Conservation (phyloP, 192 early-diverging fungal species). For the Backusella sp. region DNA sequence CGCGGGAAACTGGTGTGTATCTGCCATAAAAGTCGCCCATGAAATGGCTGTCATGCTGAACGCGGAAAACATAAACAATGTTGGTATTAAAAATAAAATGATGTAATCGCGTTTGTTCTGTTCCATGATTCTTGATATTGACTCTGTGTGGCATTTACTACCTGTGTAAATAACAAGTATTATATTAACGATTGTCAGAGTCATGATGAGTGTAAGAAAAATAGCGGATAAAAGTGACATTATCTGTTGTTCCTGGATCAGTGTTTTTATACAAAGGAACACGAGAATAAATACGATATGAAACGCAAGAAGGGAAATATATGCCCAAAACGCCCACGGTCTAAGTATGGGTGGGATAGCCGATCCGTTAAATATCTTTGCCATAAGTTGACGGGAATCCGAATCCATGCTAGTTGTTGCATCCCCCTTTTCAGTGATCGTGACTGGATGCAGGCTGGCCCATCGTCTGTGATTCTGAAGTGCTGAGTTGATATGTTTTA, state of each 20-base stretch:
- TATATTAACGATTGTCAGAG: background rate
- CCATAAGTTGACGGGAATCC: background rate
- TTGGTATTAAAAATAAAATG: slow-evolving; percentile 3
- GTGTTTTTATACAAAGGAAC: background rate
- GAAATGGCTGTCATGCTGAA: background rate
- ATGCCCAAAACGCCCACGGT: slow-evolving; percentile 6
- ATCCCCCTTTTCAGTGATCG: slow-evolving; percentile 12
- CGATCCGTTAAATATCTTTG: background rate
- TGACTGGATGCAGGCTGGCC: slow-evolving; percentile 7
- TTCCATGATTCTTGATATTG: background rate
- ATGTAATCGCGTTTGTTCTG: background rate
- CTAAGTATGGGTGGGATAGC: background rate
- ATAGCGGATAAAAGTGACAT: background rate
- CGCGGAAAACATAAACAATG: background rate
- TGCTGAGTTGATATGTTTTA: background rate
- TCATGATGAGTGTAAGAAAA: background rate
- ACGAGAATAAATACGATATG: background rate
- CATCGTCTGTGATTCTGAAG: slow-evolving; percentile 7
- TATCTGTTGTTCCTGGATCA: background rate
- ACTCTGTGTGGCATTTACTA: background rate
- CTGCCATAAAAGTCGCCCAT: background rate
- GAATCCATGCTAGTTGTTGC: background rate
- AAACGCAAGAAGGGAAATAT: background rate
- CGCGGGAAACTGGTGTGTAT: background rate
- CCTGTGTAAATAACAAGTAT: slow-evolving; percentile 3